Base-by-base conservation (phyloP, 2,329 filamentous ascomycete species). In the Dryadomyces quercus-mongolicae region DNA sequence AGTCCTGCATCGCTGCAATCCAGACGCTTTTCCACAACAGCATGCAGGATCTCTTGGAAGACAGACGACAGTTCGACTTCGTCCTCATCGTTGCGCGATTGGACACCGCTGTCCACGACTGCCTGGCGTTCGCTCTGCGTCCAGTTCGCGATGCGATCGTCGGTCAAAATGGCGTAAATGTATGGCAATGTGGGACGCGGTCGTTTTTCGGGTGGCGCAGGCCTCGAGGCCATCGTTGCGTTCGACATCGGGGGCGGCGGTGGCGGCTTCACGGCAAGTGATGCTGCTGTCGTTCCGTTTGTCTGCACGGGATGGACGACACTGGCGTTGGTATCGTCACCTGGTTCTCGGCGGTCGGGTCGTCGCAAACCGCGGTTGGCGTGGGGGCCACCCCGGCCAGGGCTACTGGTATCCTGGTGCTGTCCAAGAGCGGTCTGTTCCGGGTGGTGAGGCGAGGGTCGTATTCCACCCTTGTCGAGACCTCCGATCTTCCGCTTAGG, bases 41-140 rank as follows among this genome's bases (percentile, higher is more conserved):
- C 82, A 57, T 85, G 82, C 40, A 93, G 79, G 42, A 96, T 78
- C 66, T 98, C 93, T 70, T 95, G 88, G 61, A 91, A 89, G 21
- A 95, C 72, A 15, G 78, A 78, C 34, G 84, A 82, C 42, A 95
- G 71, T 55, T 82, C 80, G 48, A 84, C 74, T 8, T 79, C 71
- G 63, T 94, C 84, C 60, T 86, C 81, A 59, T 85, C 78, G 40
- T 79, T 71, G 61, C 82, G 79, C 49, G 85, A 83, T 60, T 82
- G 74, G 46, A 77, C 67, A 22, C 84, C 86, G 61, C 80, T 75
- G 21, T 81, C 76, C 20, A 92, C 69, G 13, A 95, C 72, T 25
- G 81, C 78, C 57, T 84, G 75, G 54, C 82, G 84, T 34, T 86
- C 88, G 48, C 71, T 74, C 9, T 51, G 47, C 38, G 74, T 69